A percentile compares a stretch with the other conserved stretches of the same genome.
Conservation (phyloP, 2,329 filamentous ascomycete genomes). For the Aspergillus sp. region DNA sequence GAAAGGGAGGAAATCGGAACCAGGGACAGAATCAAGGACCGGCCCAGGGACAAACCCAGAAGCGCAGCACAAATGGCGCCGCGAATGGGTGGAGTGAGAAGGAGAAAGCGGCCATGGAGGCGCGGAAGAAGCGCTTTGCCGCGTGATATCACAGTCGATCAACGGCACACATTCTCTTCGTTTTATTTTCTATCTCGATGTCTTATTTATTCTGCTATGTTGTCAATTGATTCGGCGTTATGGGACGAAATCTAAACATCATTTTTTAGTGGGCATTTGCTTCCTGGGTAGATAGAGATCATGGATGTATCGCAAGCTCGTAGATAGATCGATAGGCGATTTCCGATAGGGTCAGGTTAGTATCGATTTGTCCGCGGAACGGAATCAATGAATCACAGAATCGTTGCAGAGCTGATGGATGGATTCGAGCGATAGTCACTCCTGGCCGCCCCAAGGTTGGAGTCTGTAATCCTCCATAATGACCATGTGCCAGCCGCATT, state of each 20-base stretch:
- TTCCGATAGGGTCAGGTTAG: not conserved
- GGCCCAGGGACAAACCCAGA: conserved; percentile 22
- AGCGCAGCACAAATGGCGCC: conserved; percentile 24
- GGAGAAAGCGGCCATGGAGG: conserved; percentile 50
- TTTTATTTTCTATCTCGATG: conserved; percentile 8
- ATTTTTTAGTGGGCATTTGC: not conserved
- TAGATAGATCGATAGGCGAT: not conserved
- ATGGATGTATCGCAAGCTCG: not conserved
- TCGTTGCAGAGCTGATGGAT: not conserved
- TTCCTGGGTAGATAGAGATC: not conserved
- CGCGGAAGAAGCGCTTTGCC: conserved; percentile 54
- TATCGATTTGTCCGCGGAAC: not conserved
- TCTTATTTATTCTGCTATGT: conserved; percentile 13
- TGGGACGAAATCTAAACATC: conserved; percentile 11
- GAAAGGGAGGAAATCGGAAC: conserved; percentile 26
- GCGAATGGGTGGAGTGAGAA: conserved; percentile 42
- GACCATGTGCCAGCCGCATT: not conserved
- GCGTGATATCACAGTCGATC: conserved; percentile 22
- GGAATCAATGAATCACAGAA: conserved; percentile 1
- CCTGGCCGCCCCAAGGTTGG: not conserved
- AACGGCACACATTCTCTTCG: not conserved
- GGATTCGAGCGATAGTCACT: not conserved
- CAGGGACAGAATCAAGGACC: conserved; percentile 29
- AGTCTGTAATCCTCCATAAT: not conserved
- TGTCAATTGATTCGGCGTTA: conserved; percentile 16